Evolutionary conservation across 106 monocot species (phyloP), one percentile per base, ranked within the genome.

Genomic region (Apostasia shenzhenica): DNA sequence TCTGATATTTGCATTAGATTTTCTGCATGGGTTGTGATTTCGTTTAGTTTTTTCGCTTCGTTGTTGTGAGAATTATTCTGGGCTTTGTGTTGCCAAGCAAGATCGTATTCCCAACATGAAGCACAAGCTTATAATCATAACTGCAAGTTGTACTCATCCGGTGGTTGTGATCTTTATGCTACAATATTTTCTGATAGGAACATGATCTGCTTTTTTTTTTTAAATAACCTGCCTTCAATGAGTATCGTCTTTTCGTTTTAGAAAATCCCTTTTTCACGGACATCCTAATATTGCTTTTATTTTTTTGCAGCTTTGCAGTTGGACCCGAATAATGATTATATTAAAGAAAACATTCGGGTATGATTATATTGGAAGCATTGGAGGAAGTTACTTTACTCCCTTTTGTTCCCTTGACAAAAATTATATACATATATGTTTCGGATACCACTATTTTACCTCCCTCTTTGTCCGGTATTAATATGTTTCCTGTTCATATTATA

Each of bases 341-440:
- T 80, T 43, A 72, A 55, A 65, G 73, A 83, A 55, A 83, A 80
- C n/a, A 77, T 87, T 69, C 56, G 54, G 83, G 86, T 87, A 87
- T 55, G 52, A 2, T 41, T 57, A 5, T 8, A 67, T 37, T 11
- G 10, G 41, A 42, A 41, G 41, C 38, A 4, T 8, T 60, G 1
- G 41, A 41, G 60, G 26, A 60, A 14, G 1, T 60, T 5, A 9
- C 6, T 60, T 8, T 41, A 41, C 41, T 42, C 8, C 8, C 10
- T 40, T 2, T 38, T 5, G 0, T 38, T 59, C 8, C 59, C 3
- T 59, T 59, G 14, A 40, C 39, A 38, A 4, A 6, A 5, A 6
- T 8, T 41, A 39, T 60, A 41, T 41, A 41, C 39, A 1, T 60
- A 3, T 41, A 9, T 60, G 38, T 2, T 41, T 2, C 1, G 3